phyloP scores from a whole-genome alignment of 2,329 filamentous ascomycete genomes.

The Knoxdaviesia capensis region DNA sequence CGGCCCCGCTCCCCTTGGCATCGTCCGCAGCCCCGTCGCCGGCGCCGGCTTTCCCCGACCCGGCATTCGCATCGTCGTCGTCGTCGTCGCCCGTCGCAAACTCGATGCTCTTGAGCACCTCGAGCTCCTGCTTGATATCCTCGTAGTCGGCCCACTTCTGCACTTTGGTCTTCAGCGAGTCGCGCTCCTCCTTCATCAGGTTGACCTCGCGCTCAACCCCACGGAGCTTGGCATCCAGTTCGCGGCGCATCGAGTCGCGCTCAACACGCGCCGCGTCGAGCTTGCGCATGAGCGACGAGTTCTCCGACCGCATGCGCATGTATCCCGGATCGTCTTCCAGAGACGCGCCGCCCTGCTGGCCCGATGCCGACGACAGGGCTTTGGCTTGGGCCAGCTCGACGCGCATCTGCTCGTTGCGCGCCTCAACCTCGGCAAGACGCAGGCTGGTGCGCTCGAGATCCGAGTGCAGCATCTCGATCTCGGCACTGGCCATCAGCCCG shows the following conservation, averaged over 20 bases:
- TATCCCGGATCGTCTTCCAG: conserved; percentile 82
- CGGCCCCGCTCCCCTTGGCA: conserved; percentile 23
- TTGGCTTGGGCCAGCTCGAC: conserved; percentile 80
- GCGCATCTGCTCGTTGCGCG: conserved; percentile 81
- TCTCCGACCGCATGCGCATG: conserved; percentile 77
- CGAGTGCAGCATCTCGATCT: conserved; percentile 81
- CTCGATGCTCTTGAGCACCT: conserved; percentile 94
- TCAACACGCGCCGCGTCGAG: conserved; percentile 70
- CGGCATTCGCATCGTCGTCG: conserved; percentile 15
- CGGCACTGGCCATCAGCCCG: conserved; percentile 59
- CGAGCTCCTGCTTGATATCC: conserved; percentile 85
- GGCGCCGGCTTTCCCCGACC: conserved; percentile 13
- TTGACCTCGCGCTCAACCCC: conserved; percentile 61
- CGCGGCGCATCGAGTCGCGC: conserved; percentile 59
- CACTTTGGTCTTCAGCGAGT: conserved; percentile 59
- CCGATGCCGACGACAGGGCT: conserved; percentile 37
- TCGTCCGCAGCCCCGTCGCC: conserved; percentile 10
- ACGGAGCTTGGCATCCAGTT: conserved; percentile 55
- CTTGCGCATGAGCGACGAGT: conserved; percentile 76
- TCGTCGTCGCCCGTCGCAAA: conserved; percentile 83
- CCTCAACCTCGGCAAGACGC: conserved; percentile 75
- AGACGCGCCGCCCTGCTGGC: conserved; percentile 33
- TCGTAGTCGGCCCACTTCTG: conserved; percentile 89
- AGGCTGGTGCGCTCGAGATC: conserved; percentile 80
- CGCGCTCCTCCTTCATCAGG: conserved; percentile 60